phyloP scores from a whole-genome alignment of 148 eudicot genomes.

The Talinum fruticosum region DNA sequence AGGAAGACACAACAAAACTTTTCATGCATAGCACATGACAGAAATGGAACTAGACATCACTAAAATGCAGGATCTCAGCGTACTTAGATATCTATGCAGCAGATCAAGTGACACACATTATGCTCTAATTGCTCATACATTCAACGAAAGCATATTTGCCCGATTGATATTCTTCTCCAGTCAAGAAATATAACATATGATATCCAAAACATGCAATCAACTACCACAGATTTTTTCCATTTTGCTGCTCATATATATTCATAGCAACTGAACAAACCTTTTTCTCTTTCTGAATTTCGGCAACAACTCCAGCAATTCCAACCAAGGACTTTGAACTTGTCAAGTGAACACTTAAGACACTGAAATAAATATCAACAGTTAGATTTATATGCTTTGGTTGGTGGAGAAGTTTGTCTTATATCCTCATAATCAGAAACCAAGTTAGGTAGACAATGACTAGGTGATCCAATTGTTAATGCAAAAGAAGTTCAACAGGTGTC shows the following conservation, averaged over 20 bases:
- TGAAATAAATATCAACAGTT: constrained; percentile 25
- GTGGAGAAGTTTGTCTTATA: neutral
- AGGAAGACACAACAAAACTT: neutral
- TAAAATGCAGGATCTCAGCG: neutral
- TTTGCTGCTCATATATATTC: neutral
- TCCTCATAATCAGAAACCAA: neutral
- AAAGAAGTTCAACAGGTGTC: neutral
- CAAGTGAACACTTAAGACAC: constrained; percentile 83
- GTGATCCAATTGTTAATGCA: too few species aligned
- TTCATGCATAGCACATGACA: neutral
- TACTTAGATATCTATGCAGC: neutral
- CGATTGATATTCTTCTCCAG: neutral
- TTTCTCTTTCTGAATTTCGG: constrained; percentile 92
- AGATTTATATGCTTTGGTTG: neutral
- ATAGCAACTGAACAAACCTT: constrained; percentile 45
- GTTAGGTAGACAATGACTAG: too few species aligned
- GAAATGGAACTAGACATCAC: neutral
- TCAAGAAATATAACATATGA: neutral
- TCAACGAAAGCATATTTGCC: neutral
- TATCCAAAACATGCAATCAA: neutral
- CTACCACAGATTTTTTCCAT: neutral
- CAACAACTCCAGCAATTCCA: constrained; percentile 78
- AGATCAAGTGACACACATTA: neutral
- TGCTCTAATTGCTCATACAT: neutral
- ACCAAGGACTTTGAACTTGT: constrained; percentile 96